Evolutionary conservation across 352 stramenopile genomes (phyloP).

Genomic region (Pythium phragmiticola): DNA sequence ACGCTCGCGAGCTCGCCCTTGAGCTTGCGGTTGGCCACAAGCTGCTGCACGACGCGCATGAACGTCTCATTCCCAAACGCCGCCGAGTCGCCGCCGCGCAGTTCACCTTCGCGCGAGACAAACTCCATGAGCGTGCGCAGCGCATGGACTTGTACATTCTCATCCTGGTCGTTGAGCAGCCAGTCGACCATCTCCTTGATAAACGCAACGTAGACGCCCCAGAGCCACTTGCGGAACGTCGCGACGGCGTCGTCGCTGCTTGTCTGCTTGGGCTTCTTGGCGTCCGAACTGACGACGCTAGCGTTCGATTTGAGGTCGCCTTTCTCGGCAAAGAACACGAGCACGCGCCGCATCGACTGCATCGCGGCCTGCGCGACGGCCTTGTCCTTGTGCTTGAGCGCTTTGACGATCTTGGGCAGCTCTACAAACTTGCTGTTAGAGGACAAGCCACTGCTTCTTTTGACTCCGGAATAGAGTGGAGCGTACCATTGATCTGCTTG

Average conservation of each 20-base stretch:
- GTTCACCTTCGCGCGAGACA: constrained; percentile 69
- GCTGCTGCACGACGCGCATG: constrained; percentile 66
- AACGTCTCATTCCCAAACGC: constrained; percentile 87
- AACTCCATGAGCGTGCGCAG: constrained; percentile 90
- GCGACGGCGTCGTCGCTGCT: constrained; percentile 55
- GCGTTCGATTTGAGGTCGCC: constrained; percentile 56
- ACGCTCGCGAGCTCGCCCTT: constrained; percentile 81
- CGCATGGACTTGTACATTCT: constrained; percentile 75
- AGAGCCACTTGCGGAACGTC: constrained; percentile 84
- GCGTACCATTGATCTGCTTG: constrained; percentile 78
- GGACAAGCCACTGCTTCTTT: background rate
- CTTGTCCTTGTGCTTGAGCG: constrained; percentile 71
- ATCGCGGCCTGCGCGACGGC: constrained; percentile 68
- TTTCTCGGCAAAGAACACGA: constrained; percentile 84
- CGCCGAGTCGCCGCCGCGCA: constrained; percentile 30
- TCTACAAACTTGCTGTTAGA: constrained; percentile 28
- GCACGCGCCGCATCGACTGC: constrained; percentile 73
- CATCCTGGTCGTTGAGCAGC: constrained; percentile 45
- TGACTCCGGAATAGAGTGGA: background rate
- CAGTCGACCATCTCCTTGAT: constrained; percentile 83
- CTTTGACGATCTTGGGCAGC: constrained; percentile 73
- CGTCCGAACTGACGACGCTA: constrained; percentile 15
- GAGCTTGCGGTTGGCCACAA: constrained; percentile 62
- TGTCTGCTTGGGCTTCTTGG: constrained; percentile 48
- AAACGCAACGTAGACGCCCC: constrained; percentile 76